phyloP scores from a whole-genome alignment of 1,139 yeast species.

The Kodamaea anthophila region DNA sequence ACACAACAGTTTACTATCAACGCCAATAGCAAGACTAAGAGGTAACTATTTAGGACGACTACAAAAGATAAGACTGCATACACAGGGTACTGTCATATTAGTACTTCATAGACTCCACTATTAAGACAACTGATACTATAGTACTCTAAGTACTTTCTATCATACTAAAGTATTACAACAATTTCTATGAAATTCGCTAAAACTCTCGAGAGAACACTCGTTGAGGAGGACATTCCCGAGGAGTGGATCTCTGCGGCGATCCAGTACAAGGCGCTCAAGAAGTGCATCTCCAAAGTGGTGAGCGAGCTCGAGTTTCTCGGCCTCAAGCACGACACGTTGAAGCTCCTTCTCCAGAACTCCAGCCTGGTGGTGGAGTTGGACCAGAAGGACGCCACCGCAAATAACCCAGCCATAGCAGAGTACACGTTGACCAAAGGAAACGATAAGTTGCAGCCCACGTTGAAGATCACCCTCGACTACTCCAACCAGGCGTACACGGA shows the following conservation, averaged over 20 bases:
- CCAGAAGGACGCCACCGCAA: constrained; percentile 28
- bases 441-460: constrained; percentile 27
- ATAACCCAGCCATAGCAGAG: constrained; percentile 39
- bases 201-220: constrained; percentile 55
- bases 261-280: constrained; percentile 65
- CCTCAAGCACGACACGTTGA: constrained; percentile 43
- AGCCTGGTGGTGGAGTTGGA: constrained; percentile 26
- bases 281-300: constrained; percentile 58
- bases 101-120: too few species aligned
- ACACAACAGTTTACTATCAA: too few species aligned
- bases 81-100: too few species aligned
- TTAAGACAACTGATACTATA: too few species aligned
- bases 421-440: constrained; percentile 31
- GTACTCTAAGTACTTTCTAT: too few species aligned
- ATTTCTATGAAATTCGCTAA: constrained; percentile 67
- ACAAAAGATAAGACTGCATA: too few species aligned
- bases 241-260: constrained; percentile 69
- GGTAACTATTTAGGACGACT: too few species aligned
- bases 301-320: constrained; percentile 52
- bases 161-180: too few species aligned
- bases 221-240: constrained; percentile 56
- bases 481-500: constrained; percentile 26
- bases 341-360: constrained; percentile 33
- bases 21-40: too few species aligned
- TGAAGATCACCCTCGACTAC: constrained; percentile 35